Evolutionary conservation across 768 basidiomycete genomes (phyloP), one percentile per base, ranked within the genome.

Genomic region (Xerocomellus amylosporus): DNA sequence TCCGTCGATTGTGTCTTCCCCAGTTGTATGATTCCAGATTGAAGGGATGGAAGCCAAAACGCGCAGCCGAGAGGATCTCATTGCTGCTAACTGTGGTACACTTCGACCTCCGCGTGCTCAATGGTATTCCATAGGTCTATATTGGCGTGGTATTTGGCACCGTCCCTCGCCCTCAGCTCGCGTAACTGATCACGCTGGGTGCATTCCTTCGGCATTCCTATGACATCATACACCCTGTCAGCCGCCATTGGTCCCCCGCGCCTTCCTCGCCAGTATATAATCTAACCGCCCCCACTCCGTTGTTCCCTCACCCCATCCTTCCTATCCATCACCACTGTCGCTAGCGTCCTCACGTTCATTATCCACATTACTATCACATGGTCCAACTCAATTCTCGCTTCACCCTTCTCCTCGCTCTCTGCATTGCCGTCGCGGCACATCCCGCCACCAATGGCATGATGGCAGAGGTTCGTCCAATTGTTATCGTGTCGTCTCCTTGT

Each of bases 341-440:
- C 49, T 44, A 41, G 44, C 42, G 43, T 17, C 44, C 26, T 46
- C 67, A 71, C 67, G 46, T 50, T 69, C 69, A 34, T 62, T 65
- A 60, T 45, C 24, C 31, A 62, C 69, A 69, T 66, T 19, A 63
- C 61, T 56, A 69, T 55, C 56, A 46, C 54, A 69, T 69, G 68
- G 63, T 69, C 52, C 69, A 63, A 47, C 60, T 71, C 56, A 56
- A 51, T 24, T 37, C 59, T 54, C 69, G 58, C 55, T 71, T 69
- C 68, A 14, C 63, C 20, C n/a, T 59, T 37, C 67, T 69, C 12
- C 67, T 69, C 46, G 58, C 67, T 30, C 49, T 69, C 24, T 69
- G 69, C 44, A 58, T 69, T 49, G 55, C 55, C 38, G 65, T 57
- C 33, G 54, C 59, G 31, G 58, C 59, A 14, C 58, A 42, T 36